A percentile compares a stretch with the other conserved stretches of the same genome.
Evolutionary conservation across 2,329 filamentous ascomycete genomes (phyloP).

Genomic region (Saccharata proteae): DNA sequence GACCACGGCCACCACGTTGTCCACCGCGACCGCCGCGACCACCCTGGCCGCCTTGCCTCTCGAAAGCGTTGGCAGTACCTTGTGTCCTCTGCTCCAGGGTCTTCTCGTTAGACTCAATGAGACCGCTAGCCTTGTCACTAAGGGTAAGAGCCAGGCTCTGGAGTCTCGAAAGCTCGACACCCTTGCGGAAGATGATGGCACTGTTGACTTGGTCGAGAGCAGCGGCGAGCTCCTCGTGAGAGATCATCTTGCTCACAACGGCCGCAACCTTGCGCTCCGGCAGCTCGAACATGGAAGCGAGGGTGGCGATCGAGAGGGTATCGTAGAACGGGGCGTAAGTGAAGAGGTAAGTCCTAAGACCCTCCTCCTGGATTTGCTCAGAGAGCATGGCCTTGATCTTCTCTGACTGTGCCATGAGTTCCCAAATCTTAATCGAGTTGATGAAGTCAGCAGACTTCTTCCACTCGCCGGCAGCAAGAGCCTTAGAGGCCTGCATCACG

Average conservation of each 20-base stretch:
- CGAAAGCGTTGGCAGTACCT: constrained; percentile 89
- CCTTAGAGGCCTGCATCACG: constrained; percentile 98
- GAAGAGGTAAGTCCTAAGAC: constrained; percentile 95
- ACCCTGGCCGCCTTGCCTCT: constrained; percentile 74
- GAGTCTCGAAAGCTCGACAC: constrained; percentile 89
- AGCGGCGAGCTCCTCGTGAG: constrained; percentile 91
- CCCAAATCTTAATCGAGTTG: constrained; percentile 99
- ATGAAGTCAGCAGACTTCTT: constrained; percentile 91
- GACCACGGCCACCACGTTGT: constrained; percentile 50
- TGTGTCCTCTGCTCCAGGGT: constrained; percentile 95
- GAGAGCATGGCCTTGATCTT: constrained; percentile 96
- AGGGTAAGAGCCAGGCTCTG: constrained; percentile 91
- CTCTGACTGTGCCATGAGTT: constrained; percentile 83
- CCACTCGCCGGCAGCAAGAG: constrained; percentile 93
- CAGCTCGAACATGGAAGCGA: constrained; percentile 92
- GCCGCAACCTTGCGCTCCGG: constrained; percentile 83
- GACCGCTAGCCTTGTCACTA: constrained; percentile 87
- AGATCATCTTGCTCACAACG: constrained; percentile 98
- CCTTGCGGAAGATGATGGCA: constrained; percentile 98
- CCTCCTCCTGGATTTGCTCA: constrained; percentile 97
- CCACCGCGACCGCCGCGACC: constrained; percentile 48
- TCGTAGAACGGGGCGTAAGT: constrained; percentile 99
- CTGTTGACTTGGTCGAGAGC: constrained; percentile 96
- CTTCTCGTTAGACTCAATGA: constrained; percentile 96
- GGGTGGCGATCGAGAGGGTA: constrained; percentile 74